phyloP scores from a whole-genome alignment of 768 basidiomycete genomes.

The Tricholoma furcatifolium region DNA sequence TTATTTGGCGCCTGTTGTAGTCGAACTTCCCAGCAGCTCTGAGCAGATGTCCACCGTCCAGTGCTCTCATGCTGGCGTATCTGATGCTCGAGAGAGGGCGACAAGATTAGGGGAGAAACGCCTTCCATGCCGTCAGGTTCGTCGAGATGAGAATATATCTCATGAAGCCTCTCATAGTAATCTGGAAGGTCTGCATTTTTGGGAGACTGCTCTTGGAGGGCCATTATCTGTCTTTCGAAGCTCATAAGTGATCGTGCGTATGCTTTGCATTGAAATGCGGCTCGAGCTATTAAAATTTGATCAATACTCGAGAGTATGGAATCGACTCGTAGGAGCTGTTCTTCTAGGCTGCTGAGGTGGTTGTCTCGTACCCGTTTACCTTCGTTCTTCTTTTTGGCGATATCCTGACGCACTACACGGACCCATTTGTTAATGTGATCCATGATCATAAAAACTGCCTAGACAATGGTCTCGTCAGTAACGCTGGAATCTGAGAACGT shows the following conservation, averaged over 20 bases:
- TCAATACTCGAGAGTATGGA: conserved; percentile 83
- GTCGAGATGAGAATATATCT: conserved; percentile 94
- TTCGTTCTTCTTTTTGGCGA: conserved; percentile 47
- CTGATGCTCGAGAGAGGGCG: conserved; percentile 91
- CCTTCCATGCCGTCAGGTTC: conserved; percentile 99
- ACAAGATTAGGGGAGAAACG: conserved; percentile 81
- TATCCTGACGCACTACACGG: conserved; percentile 68
- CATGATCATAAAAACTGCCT: conserved; percentile 93
- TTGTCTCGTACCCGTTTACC: conserved; percentile 46
- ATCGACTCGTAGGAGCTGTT: conserved; percentile 72
- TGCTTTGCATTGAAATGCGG: conserved; percentile 92
- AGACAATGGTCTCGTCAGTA: background rate
- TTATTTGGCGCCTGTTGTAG: conserved; percentile 91
- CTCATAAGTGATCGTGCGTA: conserved; percentile 94
- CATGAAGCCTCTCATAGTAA: conserved; percentile 88
- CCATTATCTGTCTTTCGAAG: conserved; percentile 81
- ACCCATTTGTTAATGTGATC: conserved; percentile 95
- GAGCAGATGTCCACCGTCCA: conserved; percentile 96
- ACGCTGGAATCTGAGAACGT: background rate
- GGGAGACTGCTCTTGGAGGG: conserved; percentile 42
- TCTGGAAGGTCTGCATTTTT: conserved; percentile 51
- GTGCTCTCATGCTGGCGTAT: conserved; percentile 98
- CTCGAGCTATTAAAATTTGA: conserved; percentile 85
- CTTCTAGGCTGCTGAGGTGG: conserved; percentile 38
- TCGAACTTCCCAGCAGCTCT: conserved; percentile 98